Percentiles rank a stretch among this genome's conserved stretches.
phyloP scores from a whole-genome alignment of 345 rosid species.

The Salix brachista region DNA sequence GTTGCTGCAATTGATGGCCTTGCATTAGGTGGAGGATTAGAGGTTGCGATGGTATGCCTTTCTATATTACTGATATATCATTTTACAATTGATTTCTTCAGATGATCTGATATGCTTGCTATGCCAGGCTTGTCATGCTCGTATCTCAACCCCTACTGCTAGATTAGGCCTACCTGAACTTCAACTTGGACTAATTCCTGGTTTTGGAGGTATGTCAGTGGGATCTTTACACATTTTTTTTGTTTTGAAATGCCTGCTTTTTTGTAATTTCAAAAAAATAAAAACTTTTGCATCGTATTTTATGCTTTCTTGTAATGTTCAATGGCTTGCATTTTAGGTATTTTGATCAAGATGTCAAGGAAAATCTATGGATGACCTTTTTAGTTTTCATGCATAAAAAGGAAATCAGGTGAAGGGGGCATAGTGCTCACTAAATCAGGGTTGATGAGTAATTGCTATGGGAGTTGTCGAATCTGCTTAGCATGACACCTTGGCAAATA shows the following conservation, averaged over 20 bases:
- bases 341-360: background rate
- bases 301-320: background rate
- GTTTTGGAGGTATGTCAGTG: constrained; percentile 75
- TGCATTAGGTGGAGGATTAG: constrained; percentile 98
- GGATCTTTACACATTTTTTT: background rate
- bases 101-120: constrained; percentile 12
- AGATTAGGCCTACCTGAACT: constrained; percentile 91
- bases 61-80: background rate
- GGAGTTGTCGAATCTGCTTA: background rate
- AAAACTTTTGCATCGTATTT: background rate
- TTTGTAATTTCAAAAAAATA: background rate
- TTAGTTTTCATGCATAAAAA: background rate
- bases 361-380: background rate
- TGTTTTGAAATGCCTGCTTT: background rate
- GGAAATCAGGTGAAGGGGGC: background rate
- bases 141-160: constrained; percentile 73
- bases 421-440: background rate
- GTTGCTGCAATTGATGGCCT: constrained; percentile 99
- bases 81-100: background rate
- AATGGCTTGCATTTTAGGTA: background rate
- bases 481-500: background rate
- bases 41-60: constrained; percentile 79
- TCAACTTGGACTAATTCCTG: constrained; percentile 89
- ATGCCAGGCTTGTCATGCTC: constrained; percentile 79
- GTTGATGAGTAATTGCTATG: background rate